Evolutionary conservation across 257 asterid genomes (phyloP).

Genomic region (Haberlea rhodopensis): DNA sequence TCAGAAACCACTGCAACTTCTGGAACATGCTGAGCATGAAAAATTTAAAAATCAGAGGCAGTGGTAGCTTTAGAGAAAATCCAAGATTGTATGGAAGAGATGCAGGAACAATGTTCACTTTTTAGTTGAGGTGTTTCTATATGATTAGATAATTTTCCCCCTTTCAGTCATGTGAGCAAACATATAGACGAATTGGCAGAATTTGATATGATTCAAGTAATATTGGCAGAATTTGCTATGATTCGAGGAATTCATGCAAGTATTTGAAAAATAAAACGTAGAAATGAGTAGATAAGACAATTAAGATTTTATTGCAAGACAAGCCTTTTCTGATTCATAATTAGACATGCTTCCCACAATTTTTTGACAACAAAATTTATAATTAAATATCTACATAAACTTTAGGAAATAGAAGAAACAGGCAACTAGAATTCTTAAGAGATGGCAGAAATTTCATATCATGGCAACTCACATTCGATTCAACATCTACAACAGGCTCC

Average conservation of each 20-base stretch:
- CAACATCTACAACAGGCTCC: slow-evolving; percentile 69
- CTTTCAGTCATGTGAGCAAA: slow-evolving; percentile 1
- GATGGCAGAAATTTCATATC: slow-evolving; percentile 14
- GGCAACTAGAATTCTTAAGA: slow-evolving; percentile 12
- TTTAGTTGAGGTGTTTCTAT: slow-evolving; percentile 9
- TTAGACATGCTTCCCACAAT: slow-evolving; percentile 22
- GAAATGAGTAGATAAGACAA: not conserved
- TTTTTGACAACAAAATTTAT: not conserved
- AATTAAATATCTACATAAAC: not conserved
- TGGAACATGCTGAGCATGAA: slow-evolving; percentile 47
- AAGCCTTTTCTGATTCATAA: not conserved
- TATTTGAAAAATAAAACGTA: not conserved
- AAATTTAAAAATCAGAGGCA: slow-evolving; percentile 20
- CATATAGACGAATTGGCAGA: slow-evolving; percentile 16
- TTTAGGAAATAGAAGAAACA: not conserved
- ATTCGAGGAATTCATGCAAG: slow-evolving; percentile 19
- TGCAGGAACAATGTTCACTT: slow-evolving; percentile 14
- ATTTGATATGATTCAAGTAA: slow-evolving; percentile 7
- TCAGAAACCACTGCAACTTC: slow-evolving; percentile 49
- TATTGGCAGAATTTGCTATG: slow-evolving; percentile 10
- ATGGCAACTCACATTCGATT: slow-evolving; percentile 66
- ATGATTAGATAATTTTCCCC: slow-evolving; percentile 12
- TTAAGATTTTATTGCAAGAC: slow-evolving; percentile 9
- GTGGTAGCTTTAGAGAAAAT: slow-evolving; percentile 19
- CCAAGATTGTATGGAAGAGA: slow-evolving; percentile 12